Base-by-base conservation (phyloP, 345 rosid genomes). In the Chamaenerion angustifolium region DNA sequence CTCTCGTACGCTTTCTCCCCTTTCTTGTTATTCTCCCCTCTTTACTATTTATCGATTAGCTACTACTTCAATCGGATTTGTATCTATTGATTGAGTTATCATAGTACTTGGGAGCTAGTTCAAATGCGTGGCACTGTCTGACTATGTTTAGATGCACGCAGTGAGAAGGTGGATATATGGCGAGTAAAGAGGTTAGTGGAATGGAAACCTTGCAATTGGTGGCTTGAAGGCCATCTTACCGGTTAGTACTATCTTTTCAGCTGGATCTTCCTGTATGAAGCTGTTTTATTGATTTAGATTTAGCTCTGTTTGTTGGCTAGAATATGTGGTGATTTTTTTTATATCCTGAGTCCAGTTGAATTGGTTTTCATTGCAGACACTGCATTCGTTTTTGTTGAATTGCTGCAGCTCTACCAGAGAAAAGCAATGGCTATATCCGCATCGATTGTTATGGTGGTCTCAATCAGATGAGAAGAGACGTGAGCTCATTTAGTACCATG, bases 151-250 rank as follows among this genome's bases (percentile, higher is more conserved):
- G 6, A 31, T 31, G 66, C 58, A 51, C 58, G 25, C 25, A 21
- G 25, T 21, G 25, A 21, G 25, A 21, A 58, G 43, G 71, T 60
- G 64, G 86, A 75, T 37, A 78, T 90, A 79, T 90, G 98, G 95
- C 75, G 83, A 64, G 83, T 81, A 23, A 67, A 57, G 78, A 79
- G 87, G 69, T 23, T 70, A 46, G 63, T 73, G 18, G 98, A 86
- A 61, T 90, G 98, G 98, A 76, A 92, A 35, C 95, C 95, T 58
- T 86, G 98, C 82, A 69, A 78, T 54, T 90, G 95, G 95, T 86
- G 94, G 95, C 74, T 76, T 73, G 71, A 86, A 21, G 77, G 80
- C 0, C 79, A 78, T 25, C 65, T 76, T 18, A 73, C 76, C 55
- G 74, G 92, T 90, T 73, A 59, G 78, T 31, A 40, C 35, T 14